Base-by-base conservation (phyloP, 2,329 filamentous ascomycete species). In the Emergomyces pasteurianus region DNA sequence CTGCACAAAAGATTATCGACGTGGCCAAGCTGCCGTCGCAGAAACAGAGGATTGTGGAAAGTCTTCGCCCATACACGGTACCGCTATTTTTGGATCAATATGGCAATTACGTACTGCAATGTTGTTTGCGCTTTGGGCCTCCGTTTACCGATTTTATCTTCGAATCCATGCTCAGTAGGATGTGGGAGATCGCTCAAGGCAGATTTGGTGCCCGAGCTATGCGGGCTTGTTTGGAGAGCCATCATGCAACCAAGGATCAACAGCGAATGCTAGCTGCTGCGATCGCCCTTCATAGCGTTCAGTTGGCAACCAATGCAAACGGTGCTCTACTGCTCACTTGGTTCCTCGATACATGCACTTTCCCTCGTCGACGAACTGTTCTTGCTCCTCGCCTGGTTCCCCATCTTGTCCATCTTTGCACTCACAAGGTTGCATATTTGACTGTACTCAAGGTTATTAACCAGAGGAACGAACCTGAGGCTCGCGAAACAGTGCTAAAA, bases 371-470 rank as follows among this genome's bases (percentile, higher is more conserved):
- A 65, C 88, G 94, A 62, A 95, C 90, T 28, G 92, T 97, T 34
- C 81, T 99, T 60, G 92, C 94, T 52, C 94, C 94, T 23, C 86
- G 92, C 67, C 84, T 99, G 28, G 90, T 96, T 18, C 92, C 94
- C 47, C 91, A 95, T 71, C 81, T 99, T 38, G 91, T 96, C 28
- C 90, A 96, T 71, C 82, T 99, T 7, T 97, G 94, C 80, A 97
- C 94, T 0, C 94, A 99, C 80, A 97, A 97, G 80, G 92, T 99
- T 60, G 94, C 94, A 0, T 97, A 97, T 71, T 81, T 97, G 63
- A 99, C 94, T 0, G 92, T 99, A 0, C 80, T 99, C 61, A 99
- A 99, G 79, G 91, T 97, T 58, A 95, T 99, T 75, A 99, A 99
- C 73, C 94, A 99, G 75, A 91, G 95, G 71, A 89, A 92, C 40